These are phyloP conservation scores for Fusarium compactum DNA, from an alignment of 2,329 filamentous ascomycete species.

Conservation along the genomic window DNA sequence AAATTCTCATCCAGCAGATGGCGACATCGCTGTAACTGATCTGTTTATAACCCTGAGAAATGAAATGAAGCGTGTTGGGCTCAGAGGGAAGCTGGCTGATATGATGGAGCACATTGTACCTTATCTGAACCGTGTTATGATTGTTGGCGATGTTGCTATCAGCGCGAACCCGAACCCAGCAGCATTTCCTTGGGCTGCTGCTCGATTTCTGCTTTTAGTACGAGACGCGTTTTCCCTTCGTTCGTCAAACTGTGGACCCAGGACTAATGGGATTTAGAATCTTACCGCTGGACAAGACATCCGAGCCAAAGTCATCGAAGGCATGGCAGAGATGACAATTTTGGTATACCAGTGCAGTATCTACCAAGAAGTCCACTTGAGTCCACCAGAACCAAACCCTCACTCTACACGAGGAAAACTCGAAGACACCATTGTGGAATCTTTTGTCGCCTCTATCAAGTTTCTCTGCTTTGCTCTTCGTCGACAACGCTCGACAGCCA, in stretches of 20 bases:
- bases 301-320: neutral
- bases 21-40: accelerated
- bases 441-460: neutral
- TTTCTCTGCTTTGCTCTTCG: neutral
- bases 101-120: neutral
- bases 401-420: neutral
- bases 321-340: neutral
- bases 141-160: neutral
- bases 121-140: neutral
- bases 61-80: neutral
- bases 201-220: neutral
- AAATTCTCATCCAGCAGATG: neutral
- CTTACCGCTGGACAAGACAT: neutral
- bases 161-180: neutral
- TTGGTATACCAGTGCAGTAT: slow-evolving; percentile 1
- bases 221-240: too few species aligned
- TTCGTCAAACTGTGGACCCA: too few species aligned
- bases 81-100: neutral
- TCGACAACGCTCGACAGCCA: neutral
- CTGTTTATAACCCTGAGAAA: neutral
- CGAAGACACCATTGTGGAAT: accelerated
- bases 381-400: accelerated
- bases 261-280: neutral
- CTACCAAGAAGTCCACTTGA: neutral
- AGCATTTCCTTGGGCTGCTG: neutral